Evolutionary conservation across 73 alveolate genomes (phyloP), one percentile per base, ranked within the genome.

Genomic region (Paramecium biaurelia): DNA sequence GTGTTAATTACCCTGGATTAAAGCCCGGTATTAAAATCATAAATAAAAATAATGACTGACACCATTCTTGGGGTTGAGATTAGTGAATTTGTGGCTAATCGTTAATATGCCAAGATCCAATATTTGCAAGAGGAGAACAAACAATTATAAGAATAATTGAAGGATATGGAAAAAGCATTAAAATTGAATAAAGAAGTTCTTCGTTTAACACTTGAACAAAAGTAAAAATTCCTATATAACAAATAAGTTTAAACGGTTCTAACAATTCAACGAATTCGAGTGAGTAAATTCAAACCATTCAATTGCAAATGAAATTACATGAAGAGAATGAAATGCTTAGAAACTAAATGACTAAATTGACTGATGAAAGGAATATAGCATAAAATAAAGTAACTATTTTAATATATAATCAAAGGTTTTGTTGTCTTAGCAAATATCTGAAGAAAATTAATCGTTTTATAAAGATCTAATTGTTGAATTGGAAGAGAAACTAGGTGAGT

Each of bases 1-100:
- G 72, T 89, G 85, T 82, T 49, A 92, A 63, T 34, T 95, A 86
- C 24, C 93, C 76, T 11, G 95, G 96, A 79, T 93, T 93, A 59
- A 42, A 57, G 41, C 95, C 95, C 68, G 92, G 68, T 10, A 85
- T 20, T 47, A 85, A 72, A 6, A 72, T 85, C 38, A 92, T 87
- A 2, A 59, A 70, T 11, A 41, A 42, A 24, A 92, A 70, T 32
- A 86, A 79, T 79, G 90, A 47, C 76, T 4, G 90, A 79, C 24
- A 30, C 47, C 9, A 79, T 79, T 41, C 90, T 79, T 23, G 90
- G 90, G 11, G 30, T 10, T 41, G 90, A 79, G 32, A 43, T 20
- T 12, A 79, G 76, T 79, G 90, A 79, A 42, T 79, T 79, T 45
- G 90, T 79, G 3, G 90, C 56, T 9, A 79, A 79, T 79, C 70